phyloP scores from a whole-genome alignment of 2,329 filamentous ascomycete genomes.

The Didymellaceae sp. region DNA sequence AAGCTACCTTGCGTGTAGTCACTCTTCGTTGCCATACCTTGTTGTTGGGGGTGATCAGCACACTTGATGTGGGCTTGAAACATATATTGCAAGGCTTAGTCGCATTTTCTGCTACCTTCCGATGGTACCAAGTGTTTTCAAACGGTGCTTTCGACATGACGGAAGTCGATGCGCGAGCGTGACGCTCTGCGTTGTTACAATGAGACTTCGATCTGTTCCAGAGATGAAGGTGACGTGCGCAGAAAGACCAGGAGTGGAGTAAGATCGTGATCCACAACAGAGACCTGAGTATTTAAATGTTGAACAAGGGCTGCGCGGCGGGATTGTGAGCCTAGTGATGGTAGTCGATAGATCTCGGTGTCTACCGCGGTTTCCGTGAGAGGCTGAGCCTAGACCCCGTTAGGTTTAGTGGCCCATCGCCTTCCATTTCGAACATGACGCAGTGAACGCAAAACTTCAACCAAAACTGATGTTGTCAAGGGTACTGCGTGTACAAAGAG shows the following conservation, averaged over 20 bases:
- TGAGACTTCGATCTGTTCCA: neutral
- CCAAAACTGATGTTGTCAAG: conserved; percentile 22
- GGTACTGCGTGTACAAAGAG: neutral
- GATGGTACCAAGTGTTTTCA: conserved; percentile 82
- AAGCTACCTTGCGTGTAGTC: neutral
- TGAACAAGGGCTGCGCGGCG: neutral
- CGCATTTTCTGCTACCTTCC: conserved; percentile 83
- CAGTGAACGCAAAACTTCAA: conserved; percentile 5
- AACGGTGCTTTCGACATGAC: conserved; percentile 45
- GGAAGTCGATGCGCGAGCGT: neutral
- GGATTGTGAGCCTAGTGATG: neutral
- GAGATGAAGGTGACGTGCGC: neutral
- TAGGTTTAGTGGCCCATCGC: neutral
- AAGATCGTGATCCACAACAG: neutral
- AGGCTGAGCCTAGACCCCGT: neutral
- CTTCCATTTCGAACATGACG: conserved; percentile 13
- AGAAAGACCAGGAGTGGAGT: too few relatives aligned
- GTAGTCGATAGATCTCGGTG: neutral
- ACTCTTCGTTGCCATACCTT: conserved; percentile 75
- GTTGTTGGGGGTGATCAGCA: conserved; percentile 86
- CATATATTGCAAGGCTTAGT: conserved; percentile 89
- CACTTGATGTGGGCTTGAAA: conserved; percentile 85
- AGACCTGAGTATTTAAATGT: neutral
- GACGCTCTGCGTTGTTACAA: neutral
- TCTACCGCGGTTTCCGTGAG: neutral